phyloP scores from a whole-genome alignment of 2,329 filamentous ascomycete species.

The Epichloe sylvatica region DNA sequence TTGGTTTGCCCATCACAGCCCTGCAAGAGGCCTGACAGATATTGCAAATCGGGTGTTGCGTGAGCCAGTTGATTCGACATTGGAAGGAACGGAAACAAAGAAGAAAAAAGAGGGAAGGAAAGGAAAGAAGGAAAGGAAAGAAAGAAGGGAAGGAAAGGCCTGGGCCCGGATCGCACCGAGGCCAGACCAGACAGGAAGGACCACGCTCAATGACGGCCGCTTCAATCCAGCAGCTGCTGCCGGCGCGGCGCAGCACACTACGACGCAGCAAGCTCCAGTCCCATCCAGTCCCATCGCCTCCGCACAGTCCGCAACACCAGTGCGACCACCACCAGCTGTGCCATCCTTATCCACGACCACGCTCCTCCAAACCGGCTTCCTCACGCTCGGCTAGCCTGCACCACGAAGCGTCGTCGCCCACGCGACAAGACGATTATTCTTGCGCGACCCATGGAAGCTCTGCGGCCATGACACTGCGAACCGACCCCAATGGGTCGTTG shows the following conservation, averaged over 20 bases:
- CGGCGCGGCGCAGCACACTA: background rate
- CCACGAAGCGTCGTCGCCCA: constrained; percentile 11
- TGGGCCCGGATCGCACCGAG: background rate
- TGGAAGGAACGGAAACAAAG: too few species aligned
- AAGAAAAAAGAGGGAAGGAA: background rate
- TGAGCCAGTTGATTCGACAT: too few species aligned
- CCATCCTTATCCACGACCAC: constrained; percentile 8
- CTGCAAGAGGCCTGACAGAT: background rate
- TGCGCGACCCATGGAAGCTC: constrained; percentile 11
- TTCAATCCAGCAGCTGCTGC: constrained; percentile 3
- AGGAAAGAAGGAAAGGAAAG: background rate
- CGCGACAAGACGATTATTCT: constrained; percentile 11
- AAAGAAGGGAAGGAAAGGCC: background rate
- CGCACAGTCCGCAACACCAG: constrained; percentile 5
- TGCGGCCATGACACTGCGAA: constrained; percentile 20
- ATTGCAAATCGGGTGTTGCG: background rate
- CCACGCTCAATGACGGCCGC: background rate
- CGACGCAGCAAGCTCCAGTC: background rate
- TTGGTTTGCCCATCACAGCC: background rate
- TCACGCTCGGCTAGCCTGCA: constrained; percentile 5
- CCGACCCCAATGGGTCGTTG: constrained; percentile 19
- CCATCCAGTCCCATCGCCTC: background rate
- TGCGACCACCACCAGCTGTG: background rate
- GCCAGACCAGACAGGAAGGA: background rate
- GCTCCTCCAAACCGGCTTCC: constrained; percentile 13